Evolutionary conservation across 345 rosid species (phyloP), one percentile per base, ranked within the genome.

Genomic region (Cardiospermum halicacabum): DNA sequence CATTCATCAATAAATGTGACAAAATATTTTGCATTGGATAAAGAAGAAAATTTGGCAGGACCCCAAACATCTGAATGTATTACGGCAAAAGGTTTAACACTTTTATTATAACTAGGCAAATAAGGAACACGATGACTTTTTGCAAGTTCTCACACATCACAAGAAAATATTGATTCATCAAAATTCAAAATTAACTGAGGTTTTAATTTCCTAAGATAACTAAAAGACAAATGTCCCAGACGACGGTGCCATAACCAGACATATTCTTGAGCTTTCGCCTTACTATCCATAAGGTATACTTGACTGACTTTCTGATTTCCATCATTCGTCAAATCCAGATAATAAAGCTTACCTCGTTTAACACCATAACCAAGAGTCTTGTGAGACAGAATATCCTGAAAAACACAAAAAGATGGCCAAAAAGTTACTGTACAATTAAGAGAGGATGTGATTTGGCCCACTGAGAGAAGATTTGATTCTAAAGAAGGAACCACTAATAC

Each of bases 301-400:
- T 65, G 36, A 37, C 19, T 36, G 11, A 53, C 0, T 24, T 65
- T 34, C 1, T 0, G 4, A 15, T 51, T 21, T 32, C 53, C 31
- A 21, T 60, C 47, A 7, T 55, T 12, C 16, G 21, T 25, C 9
- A 55, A 25, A 1, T 54, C 61, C 8, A 54, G 39, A 18, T 54
- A 65, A 3, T 65, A 65, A 3, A 55, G 53, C 27, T 65, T 55
- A 11, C 61, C 40, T 0, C 12, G 11, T 39, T 3, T 40, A 54
- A 65, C 53, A 65, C 40, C 18, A 53, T 25, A 53, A 65, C 50
- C 60, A 65, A 65, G 37, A 53, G n/a, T 65, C 53, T 54, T 65
- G 1, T 5, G 5, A 9, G 53, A 53, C 2, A 39, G 4, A 5
- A 39, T 65, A 8, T 54, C 53, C 4, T 40, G 9, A 39, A 65